A percentile compares a stretch with the other conserved stretches of the same genome.
phyloP scores from a whole-genome alignment of 768 basidiomycete genomes.

The Pluteus cervinus region DNA sequence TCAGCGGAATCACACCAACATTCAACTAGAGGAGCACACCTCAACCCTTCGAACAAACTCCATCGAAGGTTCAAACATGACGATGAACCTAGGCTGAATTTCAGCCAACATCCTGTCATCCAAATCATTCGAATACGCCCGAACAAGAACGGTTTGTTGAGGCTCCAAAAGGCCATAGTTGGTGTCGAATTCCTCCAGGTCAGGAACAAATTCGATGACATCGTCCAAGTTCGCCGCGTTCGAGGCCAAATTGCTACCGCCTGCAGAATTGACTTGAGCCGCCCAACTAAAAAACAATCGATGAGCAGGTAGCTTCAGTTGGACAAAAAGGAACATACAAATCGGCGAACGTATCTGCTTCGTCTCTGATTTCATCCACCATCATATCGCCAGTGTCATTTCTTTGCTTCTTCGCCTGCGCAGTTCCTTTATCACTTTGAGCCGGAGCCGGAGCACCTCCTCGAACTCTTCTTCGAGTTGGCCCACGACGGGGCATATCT shows the following conservation, averaged over 20 bases:
- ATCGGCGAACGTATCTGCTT: slow-evolving; percentile 24
- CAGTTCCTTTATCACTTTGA: no score
- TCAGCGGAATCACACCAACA: background rate
- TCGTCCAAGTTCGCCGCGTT: slow-evolving; percentile 19
- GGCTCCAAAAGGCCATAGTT: slow-evolving; percentile 76
- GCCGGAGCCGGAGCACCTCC: slow-evolving; percentile 53
- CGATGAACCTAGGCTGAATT: slow-evolving; percentile 83
- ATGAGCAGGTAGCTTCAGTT: slow-evolving; percentile 2
- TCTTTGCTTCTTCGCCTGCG: slow-evolving; percentile 8
- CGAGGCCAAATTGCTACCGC: slow-evolving; percentile 13
- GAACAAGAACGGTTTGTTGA: slow-evolving; percentile 77
- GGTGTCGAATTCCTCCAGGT: slow-evolving; percentile 58
- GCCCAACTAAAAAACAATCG: slow-evolving; percentile 21
- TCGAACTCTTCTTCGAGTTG: slow-evolving; percentile 66
- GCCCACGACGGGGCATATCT: slow-evolving; percentile 53
- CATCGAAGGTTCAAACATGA: slow-evolving; percentile 93
- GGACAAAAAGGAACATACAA: slow-evolving; percentile 1
- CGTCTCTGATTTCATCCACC: slow-evolving; percentile 27
- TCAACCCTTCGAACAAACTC: slow-evolving; percentile 91
- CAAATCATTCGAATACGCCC: slow-evolving; percentile 86
- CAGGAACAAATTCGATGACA: slow-evolving; percentile 32
- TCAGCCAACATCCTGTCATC: slow-evolving; percentile 88
- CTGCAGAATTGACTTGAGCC: slow-evolving; percentile 14
- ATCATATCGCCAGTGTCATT: slow-evolving; percentile 7
- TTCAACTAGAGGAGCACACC: slow-evolving; percentile 49